phyloP scores from a whole-genome alignment of 148 eudicot species.

The Amaranthus palmeri region DNA sequence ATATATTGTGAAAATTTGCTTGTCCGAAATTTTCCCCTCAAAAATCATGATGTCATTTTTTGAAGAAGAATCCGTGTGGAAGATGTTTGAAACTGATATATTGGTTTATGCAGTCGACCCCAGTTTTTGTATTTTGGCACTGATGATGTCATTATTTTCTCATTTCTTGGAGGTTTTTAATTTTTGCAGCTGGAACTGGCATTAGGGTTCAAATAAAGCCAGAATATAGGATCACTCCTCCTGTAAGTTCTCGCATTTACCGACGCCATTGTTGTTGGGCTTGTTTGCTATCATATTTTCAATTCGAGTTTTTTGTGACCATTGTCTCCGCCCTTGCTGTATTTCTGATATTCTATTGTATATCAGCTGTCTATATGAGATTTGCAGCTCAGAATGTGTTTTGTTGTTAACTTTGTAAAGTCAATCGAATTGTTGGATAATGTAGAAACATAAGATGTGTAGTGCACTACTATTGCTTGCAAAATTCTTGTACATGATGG shows the following conservation, averaged over 20 bases:
- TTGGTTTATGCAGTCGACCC: neutral
- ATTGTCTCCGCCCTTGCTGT: neutral
- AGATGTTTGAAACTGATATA: too few relatives aligned
- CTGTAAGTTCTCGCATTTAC: constrained; percentile 44
- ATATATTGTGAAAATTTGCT: too few relatives aligned
- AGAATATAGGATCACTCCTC: constrained; percentile 77
- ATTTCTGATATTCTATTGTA: neutral
- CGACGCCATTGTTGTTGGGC: neutral
- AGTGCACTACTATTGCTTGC: neutral
- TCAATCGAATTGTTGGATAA: neutral
- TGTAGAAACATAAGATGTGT: neutral
- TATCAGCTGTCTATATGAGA: neutral
- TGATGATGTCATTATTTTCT: neutral
- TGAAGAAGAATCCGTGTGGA: too few relatives aligned
- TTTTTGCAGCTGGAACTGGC: constrained; percentile 69
- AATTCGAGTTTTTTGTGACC: neutral
- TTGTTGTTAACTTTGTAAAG: neutral
- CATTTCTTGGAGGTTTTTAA: neutral
- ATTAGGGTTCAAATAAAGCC: constrained; percentile 75
- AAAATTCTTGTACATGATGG: neutral
- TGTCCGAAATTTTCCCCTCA: too few relatives aligned
- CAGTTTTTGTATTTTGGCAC: neutral
- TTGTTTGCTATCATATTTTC: neutral
- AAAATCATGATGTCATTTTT: too few relatives aligned
- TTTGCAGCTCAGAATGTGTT: neutral